Conservation (phyloP, 2,329 filamentous ascomycete species). For the Cladosporium austrohemisphaericum region DNA sequence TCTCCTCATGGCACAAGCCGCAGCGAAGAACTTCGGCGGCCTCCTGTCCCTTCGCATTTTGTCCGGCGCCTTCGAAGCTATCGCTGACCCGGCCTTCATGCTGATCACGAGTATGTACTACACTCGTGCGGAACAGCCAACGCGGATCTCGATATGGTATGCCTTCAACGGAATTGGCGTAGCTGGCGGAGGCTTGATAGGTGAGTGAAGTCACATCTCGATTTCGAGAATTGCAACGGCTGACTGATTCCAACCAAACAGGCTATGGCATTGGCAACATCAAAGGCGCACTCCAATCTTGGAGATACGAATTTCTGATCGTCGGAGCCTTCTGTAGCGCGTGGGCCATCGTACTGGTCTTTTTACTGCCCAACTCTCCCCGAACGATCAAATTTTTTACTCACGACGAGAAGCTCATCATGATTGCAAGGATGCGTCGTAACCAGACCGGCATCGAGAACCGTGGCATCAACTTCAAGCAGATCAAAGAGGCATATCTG, state of each 20-base stretch:
- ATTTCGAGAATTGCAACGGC: not conserved
- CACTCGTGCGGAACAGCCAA: slow-evolving; percentile 15
- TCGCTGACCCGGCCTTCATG: slow-evolving; percentile 49
- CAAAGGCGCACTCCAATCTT: slow-evolving; percentile 53
- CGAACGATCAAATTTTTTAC: slow-evolving; percentile 53
- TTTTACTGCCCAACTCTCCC: slow-evolving; percentile 63
- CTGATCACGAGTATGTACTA: slow-evolving; percentile 51
- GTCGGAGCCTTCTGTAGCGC: slow-evolving; percentile 43
- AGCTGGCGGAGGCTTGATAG: slow-evolving; percentile 37
- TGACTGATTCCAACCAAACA: slow-evolving; percentile 19
- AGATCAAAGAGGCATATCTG: slow-evolving; percentile 51
- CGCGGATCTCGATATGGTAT: slow-evolving; percentile 13
- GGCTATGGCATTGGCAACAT: slow-evolving; percentile 53
- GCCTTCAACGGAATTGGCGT: slow-evolving; percentile 10
- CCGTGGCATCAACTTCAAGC: slow-evolving; percentile 50
- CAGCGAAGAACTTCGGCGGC: slow-evolving; percentile 47
- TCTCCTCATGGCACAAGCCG: slow-evolving; percentile 50
- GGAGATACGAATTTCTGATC: slow-evolving; percentile 55
- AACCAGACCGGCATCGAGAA: slow-evolving; percentile 41
- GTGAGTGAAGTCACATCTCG: slow-evolving; percentile 31
- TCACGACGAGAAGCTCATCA: slow-evolving; percentile 54
- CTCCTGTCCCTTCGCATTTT: slow-evolving; percentile 54
- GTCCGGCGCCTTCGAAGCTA: slow-evolving; percentile 54
- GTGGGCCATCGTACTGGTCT: slow-evolving; percentile 50
- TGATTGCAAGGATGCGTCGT: slow-evolving; percentile 50